Evolutionary conservation across 2,329 filamentous ascomycete species (phyloP).

Genomic region (Scedosporium apiospermum): DNA sequence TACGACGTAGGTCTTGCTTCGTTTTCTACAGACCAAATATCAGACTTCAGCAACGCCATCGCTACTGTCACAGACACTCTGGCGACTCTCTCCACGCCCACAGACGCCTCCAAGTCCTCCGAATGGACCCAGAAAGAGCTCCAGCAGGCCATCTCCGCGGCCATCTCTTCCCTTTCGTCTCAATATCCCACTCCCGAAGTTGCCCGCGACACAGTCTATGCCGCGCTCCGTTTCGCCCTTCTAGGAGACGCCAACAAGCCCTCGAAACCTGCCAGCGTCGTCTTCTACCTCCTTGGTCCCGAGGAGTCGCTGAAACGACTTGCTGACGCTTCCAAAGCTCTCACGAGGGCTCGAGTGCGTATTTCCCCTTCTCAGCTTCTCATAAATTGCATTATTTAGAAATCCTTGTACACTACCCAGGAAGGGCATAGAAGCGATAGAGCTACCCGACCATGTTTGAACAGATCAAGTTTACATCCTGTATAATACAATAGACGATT

Average conservation of each 20-base stretch:
- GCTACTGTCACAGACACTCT: conserved; percentile 1
- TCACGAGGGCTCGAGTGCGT: background rate
- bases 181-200: conserved; percentile 17
- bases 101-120: conserved; percentile 13
- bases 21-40: background rate
- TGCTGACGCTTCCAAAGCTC: conserved; percentile 3
- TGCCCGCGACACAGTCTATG: conserved; percentile 22
- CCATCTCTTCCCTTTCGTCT: background rate
- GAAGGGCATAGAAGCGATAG: background rate
- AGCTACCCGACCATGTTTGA: background rate
- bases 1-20: conserved; percentile 14
- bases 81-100: background rate
- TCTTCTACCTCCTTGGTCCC: conserved; percentile 24
- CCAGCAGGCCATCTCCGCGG: conserved; percentile 15
- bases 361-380: background rate
- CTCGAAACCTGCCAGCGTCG: conserved; percentile 10
- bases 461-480: background rate
- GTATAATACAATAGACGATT: background rate
- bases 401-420: background rate
- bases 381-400: background rate
- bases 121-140: conserved; percentile 12
- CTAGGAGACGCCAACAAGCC: conserved; percentile 7
- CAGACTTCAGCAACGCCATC: conserved; percentile 7
- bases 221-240: conserved; percentile 11
- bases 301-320: conserved; percentile 18